Conservation (phyloP, 768 basidiomycete genomes). For the Lactifluus subvellereus region DNA sequence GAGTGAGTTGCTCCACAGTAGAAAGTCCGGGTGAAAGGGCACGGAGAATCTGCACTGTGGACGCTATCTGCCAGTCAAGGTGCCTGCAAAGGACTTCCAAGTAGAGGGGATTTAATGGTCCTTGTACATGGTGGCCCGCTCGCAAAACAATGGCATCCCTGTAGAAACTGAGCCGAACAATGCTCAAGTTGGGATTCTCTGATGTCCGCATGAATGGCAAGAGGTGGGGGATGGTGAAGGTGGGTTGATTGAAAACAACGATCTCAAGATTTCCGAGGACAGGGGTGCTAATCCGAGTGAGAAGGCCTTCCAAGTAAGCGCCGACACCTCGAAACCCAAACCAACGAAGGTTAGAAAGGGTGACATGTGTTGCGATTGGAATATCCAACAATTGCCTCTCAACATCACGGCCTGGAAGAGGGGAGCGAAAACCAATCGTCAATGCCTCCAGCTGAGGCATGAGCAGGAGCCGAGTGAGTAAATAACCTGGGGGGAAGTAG, state of each 20-base stretch:
- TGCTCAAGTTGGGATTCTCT: not conserved
- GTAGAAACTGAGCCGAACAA: not conserved
- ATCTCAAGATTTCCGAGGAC: not conserved
- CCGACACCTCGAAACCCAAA: not conserved
- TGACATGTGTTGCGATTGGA: not conserved
- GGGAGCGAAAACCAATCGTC: not conserved
- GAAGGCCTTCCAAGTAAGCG: not conserved
- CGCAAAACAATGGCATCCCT: rapidly evolving
- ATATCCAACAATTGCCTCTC: not conserved
- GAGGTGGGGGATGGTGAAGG: not conserved
- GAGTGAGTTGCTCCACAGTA: not conserved
- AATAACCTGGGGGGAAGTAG: not conserved
- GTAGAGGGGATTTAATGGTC: not conserved
- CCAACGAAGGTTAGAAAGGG: not conserved
- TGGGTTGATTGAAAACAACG: not conserved
- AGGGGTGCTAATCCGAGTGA: not conserved
- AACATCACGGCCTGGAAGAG: not conserved
- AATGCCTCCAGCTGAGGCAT: not conserved
- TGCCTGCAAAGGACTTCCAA: not conserved
- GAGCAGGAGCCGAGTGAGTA: not conserved
- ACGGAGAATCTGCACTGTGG: not conserved
- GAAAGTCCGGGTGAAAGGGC: not conserved
- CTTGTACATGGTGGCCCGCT: not conserved
- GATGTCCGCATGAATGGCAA: not conserved
- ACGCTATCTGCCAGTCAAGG: not conserved